phyloP scores from a whole-genome alignment of 2,329 filamentous ascomycete genomes.

The Phyllosticta paracitricarpa region DNA sequence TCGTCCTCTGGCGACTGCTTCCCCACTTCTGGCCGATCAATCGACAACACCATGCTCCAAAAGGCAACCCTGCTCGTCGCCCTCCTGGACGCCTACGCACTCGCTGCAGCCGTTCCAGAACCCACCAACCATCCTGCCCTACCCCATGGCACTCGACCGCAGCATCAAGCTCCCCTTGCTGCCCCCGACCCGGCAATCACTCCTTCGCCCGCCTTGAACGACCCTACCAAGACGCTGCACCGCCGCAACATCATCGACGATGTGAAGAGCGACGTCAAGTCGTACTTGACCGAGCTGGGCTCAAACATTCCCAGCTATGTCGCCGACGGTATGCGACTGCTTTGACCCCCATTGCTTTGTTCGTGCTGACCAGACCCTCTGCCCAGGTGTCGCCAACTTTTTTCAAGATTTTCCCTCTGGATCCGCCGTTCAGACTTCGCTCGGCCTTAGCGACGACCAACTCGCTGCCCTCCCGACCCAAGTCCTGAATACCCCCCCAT shows the following conservation, averaged over 20 bases:
- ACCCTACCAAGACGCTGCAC: slow-evolving; percentile 12
- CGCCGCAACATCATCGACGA: slow-evolving; percentile 24
- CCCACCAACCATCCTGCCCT: background rate
- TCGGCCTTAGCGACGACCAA: slow-evolving; percentile 50
- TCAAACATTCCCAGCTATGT: slow-evolving; percentile 27
- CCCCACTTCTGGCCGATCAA: slow-evolving; percentile 4
- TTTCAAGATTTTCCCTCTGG: slow-evolving; percentile 58
- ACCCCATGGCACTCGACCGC: background rate
- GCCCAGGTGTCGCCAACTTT: slow-evolving; percentile 50
- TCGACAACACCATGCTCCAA: slow-evolving; percentile 6
- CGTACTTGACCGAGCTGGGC: slow-evolving; percentile 23
- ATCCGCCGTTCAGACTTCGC: slow-evolving; percentile 47
- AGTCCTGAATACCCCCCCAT: slow-evolving; percentile 57
- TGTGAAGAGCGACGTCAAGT: slow-evolving; percentile 22
- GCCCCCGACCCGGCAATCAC: slow-evolving; percentile 4
- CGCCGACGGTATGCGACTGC: slow-evolving; percentile 21
- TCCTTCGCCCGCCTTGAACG: slow-evolving; percentile 5
- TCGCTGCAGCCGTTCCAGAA: slow-evolving; percentile 6
- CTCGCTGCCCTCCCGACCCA: slow-evolving; percentile 56
- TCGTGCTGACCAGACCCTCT: background rate
- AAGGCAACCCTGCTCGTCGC: slow-evolving; percentile 9
- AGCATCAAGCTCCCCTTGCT: background rate
- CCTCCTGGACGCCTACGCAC: slow-evolving; percentile 7
- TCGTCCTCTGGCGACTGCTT: background rate
- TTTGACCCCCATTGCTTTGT: background rate